Evolutionary conservation across 2,329 filamentous ascomycete genomes (phyloP).

Genomic region (Penicillium vulpinum): DNA sequence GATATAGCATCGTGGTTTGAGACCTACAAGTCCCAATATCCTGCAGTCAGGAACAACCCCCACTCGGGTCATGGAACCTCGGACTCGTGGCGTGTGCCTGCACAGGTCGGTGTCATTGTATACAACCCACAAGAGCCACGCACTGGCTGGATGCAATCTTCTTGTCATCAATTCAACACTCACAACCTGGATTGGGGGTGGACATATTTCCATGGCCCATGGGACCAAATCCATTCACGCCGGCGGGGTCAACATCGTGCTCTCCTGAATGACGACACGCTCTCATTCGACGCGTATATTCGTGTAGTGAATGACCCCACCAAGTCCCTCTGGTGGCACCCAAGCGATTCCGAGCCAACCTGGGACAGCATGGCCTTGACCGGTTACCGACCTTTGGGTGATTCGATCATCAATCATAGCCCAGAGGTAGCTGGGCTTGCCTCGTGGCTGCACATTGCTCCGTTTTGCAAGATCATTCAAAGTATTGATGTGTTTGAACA

Average conservation of each 20-base stretch:
- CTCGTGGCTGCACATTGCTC: slow-evolving; percentile 59
- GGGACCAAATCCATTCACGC: slow-evolving; percentile 59
- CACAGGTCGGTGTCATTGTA: slow-evolving; percentile 61
- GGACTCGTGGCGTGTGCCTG: slow-evolving; percentile 53
- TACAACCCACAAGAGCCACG: slow-evolving; percentile 65
- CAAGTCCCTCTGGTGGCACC: slow-evolving; percentile 61
- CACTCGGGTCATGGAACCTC: slow-evolving; percentile 6
- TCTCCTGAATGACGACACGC: slow-evolving; percentile 60
- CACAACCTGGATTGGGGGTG: slow-evolving; percentile 63
- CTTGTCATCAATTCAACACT: slow-evolving; percentile 60
- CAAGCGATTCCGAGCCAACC: slow-evolving; percentile 52
- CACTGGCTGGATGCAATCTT: slow-evolving; percentile 57
- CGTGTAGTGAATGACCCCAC: slow-evolving; percentile 62
- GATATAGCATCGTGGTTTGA: slow-evolving; percentile 35
- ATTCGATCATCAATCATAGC: slow-evolving; percentile 47
- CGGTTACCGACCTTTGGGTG: slow-evolving; percentile 55
- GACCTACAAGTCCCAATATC: slow-evolving; percentile 31
- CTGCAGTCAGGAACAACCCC: slow-evolving; percentile 9
- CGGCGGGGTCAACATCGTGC: slow-evolving; percentile 59
- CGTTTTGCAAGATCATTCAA: slow-evolving; percentile 59
- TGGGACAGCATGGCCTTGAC: slow-evolving; percentile 61
- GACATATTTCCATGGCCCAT: slow-evolving; percentile 61
- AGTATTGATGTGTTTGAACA: slow-evolving; percentile 49
- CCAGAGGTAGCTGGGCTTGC: slow-evolving; percentile 57
- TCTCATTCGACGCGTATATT: slow-evolving; percentile 63